Conservation (phyloP, 331 rosid species). For the Acacia pycnantha region DNA sequence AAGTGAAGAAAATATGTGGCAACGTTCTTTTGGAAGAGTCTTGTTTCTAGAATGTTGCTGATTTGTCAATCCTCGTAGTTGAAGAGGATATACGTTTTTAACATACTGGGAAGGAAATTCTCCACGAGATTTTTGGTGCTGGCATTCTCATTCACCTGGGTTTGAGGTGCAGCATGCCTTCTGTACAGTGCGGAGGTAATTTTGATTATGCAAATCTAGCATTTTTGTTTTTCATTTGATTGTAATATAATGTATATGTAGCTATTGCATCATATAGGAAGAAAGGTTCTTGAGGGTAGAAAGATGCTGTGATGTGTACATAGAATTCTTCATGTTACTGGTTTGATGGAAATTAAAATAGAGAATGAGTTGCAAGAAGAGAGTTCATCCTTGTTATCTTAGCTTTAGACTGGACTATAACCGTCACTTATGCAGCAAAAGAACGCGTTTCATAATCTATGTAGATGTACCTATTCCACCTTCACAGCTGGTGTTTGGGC, state of each 20-base stretch:
- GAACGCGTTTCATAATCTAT: neutral
- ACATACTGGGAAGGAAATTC: constrained; percentile 19
- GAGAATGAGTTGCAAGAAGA: neutral
- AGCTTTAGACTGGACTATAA: neutral
- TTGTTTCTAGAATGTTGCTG: neutral
- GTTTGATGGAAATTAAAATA: neutral
- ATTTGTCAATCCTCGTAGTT: neutral
- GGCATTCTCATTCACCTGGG: constrained; percentile 17
- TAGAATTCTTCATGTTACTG: constrained; percentile 20
- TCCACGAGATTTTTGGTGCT: constrained; percentile 26
- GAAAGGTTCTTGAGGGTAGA: neutral
- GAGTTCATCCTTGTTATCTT: neutral
- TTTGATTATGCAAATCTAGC: constrained; percentile 1
- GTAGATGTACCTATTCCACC: too few species aligned
- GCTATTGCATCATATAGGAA: constrained; percentile 22
- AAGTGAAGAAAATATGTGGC: constrained; percentile 17
- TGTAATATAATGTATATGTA: constrained; percentile 20
- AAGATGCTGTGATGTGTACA: constrained; percentile 8
- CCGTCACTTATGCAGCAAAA: neutral
- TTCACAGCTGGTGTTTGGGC: too few species aligned
- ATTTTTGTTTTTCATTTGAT: neutral
- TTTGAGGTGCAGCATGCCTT: constrained; percentile 24
- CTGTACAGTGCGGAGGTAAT: constrained; percentile 36
- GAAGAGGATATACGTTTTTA: neutral
- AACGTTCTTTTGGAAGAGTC: neutral